Evolutionary conservation across 805 yeast genomes (phyloP), one percentile per base, ranked within the genome.

Genomic region (Yueomyces sinensis): DNA sequence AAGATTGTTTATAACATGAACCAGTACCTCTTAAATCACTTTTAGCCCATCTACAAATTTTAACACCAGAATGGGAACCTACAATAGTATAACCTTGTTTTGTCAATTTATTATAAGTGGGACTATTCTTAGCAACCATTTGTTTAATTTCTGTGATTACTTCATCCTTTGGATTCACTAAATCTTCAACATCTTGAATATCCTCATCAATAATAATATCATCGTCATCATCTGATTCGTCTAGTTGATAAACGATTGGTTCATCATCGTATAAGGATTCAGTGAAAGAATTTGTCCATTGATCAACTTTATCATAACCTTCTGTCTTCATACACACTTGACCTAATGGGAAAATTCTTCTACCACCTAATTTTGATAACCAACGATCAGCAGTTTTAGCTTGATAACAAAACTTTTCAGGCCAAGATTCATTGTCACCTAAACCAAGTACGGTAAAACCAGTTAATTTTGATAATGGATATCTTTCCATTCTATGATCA

Each of bases 1-100:
- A 79, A 9, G 95, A 94, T 59, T 71, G 83, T 54, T 86, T 86
- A 61, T 86, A 86, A 61, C 96, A 86, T 3, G 94, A 83, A 2
- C 96, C 96, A 46, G 95, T 72, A 20, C 95, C 95, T 45, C 96
- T 70, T 47, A 86, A 65, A 1, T 95, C 96, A 38, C 91, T 80
- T 51, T 87, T 87, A 0, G 96, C 87, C 96, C 96, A 86, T 49
- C 96, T 72, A 50, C 96, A 86, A 20, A 87, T 82, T 53, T 86
- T 86, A 31, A 86, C 96, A 25, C 96, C 96, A 0, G 95, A 83
- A 48, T 86, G 96, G 0, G 93, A 76, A 4, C 96, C 96, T 29
- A 86, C 94, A 41, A 86, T 75, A 0, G 93, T 81, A 47, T 86
- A 86, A 1, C 96, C 96, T 59, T 86, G 96, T 48, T 86, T 86